phyloP scores from a whole-genome alignment of 208 protist species.

The Wallacemonas sp. region DNA sequence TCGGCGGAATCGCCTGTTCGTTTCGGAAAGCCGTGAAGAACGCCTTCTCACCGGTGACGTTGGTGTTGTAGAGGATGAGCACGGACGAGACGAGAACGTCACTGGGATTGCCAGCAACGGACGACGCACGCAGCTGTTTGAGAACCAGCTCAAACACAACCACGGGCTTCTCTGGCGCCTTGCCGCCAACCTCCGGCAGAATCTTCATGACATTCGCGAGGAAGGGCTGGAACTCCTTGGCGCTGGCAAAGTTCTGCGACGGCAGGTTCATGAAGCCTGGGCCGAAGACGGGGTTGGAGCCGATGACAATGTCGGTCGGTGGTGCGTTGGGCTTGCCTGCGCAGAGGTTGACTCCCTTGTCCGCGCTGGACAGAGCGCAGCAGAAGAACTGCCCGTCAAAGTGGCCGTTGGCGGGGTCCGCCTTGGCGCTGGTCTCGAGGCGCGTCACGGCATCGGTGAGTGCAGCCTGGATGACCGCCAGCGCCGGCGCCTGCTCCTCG shows the following conservation, averaged over 20 bases:
- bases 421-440: conserved; percentile 22
- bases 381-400: conserved; percentile 38
- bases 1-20: conserved; percentile 23
- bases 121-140: conserved; percentile 45
- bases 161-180: conserved; percentile 22
- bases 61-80: conserved; percentile 36
- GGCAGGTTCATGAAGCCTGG: conserved; percentile 48
- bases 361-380: conserved; percentile 26
- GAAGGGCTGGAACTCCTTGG: conserved; percentile 15
- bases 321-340: conserved; percentile 1
- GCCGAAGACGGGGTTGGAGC: conserved; percentile 57
- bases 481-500: neutral
- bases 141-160: conserved; percentile 42
- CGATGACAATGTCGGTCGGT: conserved; percentile 26
- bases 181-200: conserved; percentile 14
- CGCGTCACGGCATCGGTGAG: conserved; percentile 25
- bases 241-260: conserved; percentile 12
- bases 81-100: conserved; percentile 60
- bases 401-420: conserved; percentile 28
- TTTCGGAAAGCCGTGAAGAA: conserved; percentile 40
- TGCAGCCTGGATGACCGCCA: conserved; percentile 16
- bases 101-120: conserved; percentile 18
- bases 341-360: conserved; percentile 26
- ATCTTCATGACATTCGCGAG: conserved; percentile 19
- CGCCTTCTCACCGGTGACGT: conserved; percentile 2